A percentile compares a stretch with the other conserved stretches of the same genome.
Conservation (phyloP, 139 green algal genomes). For the Micractinium sp. region DNA sequence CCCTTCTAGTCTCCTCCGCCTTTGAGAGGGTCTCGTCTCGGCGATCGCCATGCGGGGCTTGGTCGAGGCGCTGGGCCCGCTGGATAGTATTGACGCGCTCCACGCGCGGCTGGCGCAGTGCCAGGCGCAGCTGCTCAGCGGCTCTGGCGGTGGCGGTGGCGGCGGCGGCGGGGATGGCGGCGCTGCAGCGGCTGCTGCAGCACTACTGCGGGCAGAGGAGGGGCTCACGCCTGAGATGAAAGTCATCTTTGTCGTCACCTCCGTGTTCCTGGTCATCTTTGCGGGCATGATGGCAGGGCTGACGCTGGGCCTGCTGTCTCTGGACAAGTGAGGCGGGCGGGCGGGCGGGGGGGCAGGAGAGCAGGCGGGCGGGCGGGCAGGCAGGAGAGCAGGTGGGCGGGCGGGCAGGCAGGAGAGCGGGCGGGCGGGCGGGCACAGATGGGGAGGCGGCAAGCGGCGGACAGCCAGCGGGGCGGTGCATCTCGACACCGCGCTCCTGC, state of each 20-base stretch:
- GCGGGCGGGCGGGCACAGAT: no score
- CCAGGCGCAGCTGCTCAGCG: not conserved
- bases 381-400: no score
- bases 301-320: constrained; percentile 79
- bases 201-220: not conserved
- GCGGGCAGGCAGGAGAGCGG: no score
- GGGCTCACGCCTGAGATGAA: not conserved
- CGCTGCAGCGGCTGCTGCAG: not conserved
- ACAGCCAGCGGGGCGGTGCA: no score
- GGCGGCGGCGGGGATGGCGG: not conserved
- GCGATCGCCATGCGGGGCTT: no score
- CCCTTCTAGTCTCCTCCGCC: no score
- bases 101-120: not conserved
- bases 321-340: constrained; percentile 50
- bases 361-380: no score
- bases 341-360: no score
- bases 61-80: no score
- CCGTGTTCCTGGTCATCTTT: constrained; percentile 2
- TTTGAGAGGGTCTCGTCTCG: no score
- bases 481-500: not conserved
- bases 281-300: constrained; percentile 63
- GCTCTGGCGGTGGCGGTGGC: not conserved
- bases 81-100: not conserved
- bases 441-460: no score
- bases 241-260: not conserved